These are phyloP conservation scores for Hibiscus mutabilis DNA, from an alignment of 345 rosid species.

Conservation along the genomic window DNA sequence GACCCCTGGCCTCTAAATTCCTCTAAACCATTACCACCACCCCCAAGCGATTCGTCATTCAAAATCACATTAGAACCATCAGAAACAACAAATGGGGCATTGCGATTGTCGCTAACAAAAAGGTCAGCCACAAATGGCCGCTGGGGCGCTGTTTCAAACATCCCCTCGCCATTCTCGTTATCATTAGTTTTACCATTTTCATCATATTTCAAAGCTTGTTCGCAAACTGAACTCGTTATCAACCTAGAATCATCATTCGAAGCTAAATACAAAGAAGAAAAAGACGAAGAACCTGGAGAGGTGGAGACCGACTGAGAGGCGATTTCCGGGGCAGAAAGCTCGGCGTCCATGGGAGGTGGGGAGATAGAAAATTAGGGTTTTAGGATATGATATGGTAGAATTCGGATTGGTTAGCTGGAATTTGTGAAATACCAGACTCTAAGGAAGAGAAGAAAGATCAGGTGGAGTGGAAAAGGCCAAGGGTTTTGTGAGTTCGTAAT, in stretches of 20 bases:
- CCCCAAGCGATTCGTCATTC: slow-evolving; percentile 17
- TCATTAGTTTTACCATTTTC: slow-evolving; percentile 23
- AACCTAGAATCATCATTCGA: slow-evolving; percentile 12
- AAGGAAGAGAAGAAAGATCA: slow-evolving; percentile 6
- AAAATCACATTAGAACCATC: slow-evolving; percentile 5
- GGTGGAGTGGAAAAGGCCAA: not conserved
- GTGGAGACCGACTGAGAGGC: slow-evolving; percentile 21
- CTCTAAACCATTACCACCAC: slow-evolving; percentile 18
- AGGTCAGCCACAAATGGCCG: slow-evolving; percentile 16
- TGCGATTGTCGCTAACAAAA: slow-evolving; percentile 8
- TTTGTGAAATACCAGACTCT: slow-evolving; percentile 1
- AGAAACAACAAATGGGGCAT: slow-evolving; percentile 15
- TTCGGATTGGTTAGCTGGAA: not conserved
- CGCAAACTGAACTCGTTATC: slow-evolving; percentile 18
- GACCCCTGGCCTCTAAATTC: slow-evolving; percentile 15
- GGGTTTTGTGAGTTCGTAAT: not conserved
- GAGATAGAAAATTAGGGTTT: slow-evolving; percentile 9
- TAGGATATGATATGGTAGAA: not conserved
- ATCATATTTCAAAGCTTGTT: not conserved
- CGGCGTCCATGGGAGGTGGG: slow-evolving; percentile 39
- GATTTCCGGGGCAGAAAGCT: slow-evolving; percentile 28
- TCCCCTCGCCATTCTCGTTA: slow-evolving; percentile 30
- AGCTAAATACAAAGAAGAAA: not conserved
- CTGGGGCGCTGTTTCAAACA: slow-evolving; percentile 31
- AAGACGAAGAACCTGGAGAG: slow-evolving; percentile 43